A percentile compares a stretch with the other conserved stretches of the same genome.
phyloP scores from a whole-genome alignment of 164 flowering plant species.

The Vitis rupestris region DNA sequence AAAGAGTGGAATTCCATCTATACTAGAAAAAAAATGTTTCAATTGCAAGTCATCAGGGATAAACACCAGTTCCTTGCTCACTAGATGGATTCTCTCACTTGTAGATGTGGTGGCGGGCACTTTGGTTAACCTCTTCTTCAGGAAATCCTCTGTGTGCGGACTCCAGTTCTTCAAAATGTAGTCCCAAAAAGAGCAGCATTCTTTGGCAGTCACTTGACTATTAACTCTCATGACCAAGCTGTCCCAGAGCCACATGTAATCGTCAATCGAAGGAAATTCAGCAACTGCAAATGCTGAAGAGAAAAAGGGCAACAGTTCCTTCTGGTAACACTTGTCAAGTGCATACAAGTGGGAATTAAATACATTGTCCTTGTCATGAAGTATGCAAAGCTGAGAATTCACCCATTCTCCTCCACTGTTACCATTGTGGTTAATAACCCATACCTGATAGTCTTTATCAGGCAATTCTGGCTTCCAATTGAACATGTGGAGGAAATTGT shows the following conservation, averaged over 20 bases:
- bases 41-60: constrained; percentile 11
- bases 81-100: constrained; percentile 3
- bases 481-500: constrained; percentile 13
- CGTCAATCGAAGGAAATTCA: constrained; percentile 12
- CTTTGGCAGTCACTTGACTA: neutral
- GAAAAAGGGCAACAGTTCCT: constrained; percentile 10
- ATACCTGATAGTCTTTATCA: constrained; percentile 6
- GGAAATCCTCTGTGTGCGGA: neutral
- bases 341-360: constrained; percentile 8
- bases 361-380: constrained; percentile 10
- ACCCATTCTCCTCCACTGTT: constrained; percentile 11
- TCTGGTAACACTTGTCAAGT: constrained; percentile 15
- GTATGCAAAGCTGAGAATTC: constrained; percentile 10
- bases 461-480: constrained; percentile 5
- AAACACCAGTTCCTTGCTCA: neutral
- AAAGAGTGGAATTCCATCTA: constrained; percentile 1
- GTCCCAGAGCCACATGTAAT: constrained; percentile 19
- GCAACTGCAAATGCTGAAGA: constrained; percentile 18
- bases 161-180: constrained; percentile 6
- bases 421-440: constrained; percentile 12
- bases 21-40: neutral
- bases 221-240: constrained; percentile 5
- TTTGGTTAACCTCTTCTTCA: constrained; percentile 3
- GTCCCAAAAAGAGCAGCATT: constrained; percentile 16
- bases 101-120: constrained; percentile 1